Evolutionary conservation across 2,329 filamentous ascomycete species (phyloP).

Genomic region (Chrysosporium keratinophilum): DNA sequence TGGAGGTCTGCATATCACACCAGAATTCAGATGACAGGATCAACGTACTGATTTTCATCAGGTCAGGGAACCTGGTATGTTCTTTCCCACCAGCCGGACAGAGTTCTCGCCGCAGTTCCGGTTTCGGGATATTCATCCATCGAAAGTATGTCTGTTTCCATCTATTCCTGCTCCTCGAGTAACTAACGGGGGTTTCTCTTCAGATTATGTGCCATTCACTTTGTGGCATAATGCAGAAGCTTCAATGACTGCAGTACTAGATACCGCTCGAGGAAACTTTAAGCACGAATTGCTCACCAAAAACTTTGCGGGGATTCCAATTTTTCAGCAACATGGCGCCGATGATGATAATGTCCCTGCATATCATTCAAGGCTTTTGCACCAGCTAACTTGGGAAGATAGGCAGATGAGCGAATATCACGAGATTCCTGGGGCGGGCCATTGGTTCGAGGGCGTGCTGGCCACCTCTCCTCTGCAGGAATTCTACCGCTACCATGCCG

Average conservation of each 20-base stretch:
- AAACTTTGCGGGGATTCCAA: slow-evolving; percentile 44
- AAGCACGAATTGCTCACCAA: slow-evolving; percentile 46
- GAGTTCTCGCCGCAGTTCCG: slow-evolving; percentile 46
- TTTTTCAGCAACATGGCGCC: slow-evolving; percentile 48
- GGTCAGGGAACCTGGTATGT: slow-evolving; percentile 50
- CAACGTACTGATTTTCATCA: slow-evolving; percentile 16
- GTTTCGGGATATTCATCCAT: slow-evolving; percentile 51
- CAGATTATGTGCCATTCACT: slow-evolving; percentile 48
- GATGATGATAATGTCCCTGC: slow-evolving; percentile 49
- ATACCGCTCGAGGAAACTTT: slow-evolving; percentile 42
- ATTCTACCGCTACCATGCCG: slow-evolving; percentile 37
- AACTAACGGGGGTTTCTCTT: background rate
- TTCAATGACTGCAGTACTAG: slow-evolving; percentile 38
- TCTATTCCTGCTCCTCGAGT: background rate
- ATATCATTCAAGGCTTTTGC: slow-evolving; percentile 48
- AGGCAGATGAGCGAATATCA: slow-evolving; percentile 38
- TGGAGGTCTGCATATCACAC: slow-evolving; percentile 33
- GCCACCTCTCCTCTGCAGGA: slow-evolving; percentile 40
- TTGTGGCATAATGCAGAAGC: slow-evolving; percentile 48
- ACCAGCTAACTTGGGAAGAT: slow-evolving; percentile 38
- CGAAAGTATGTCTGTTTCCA: slow-evolving; percentile 29
- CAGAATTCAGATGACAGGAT: background rate
- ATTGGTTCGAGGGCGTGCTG: slow-evolving; percentile 49
- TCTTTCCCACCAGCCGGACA: slow-evolving; percentile 47
- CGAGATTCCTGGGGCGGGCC: slow-evolving; percentile 41